Evolutionary conservation across 345 rosid species (phyloP).

Genomic region (Bruguiera gymnorhiza): DNA sequence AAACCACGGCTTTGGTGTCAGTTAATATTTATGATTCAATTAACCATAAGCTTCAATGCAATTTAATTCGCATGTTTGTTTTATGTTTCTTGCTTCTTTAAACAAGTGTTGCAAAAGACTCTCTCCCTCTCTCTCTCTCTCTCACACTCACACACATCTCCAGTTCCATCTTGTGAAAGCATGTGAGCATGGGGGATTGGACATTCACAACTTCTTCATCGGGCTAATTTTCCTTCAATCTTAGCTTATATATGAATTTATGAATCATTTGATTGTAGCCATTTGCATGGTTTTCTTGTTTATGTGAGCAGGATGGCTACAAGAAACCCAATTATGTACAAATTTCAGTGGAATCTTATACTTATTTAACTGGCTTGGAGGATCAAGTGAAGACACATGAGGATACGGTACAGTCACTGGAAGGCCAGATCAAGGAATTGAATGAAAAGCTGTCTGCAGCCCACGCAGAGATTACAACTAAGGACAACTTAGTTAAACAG

Average conservation of each 20-base stretch:
- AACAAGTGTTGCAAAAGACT: background rate
- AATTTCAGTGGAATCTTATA: slow-evolving; percentile 80
- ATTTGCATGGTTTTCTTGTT: slow-evolving; percentile 5
- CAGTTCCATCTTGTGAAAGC: no score
- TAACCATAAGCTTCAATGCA: no score
- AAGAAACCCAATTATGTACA: slow-evolving; percentile 76
- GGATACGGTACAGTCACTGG: slow-evolving; percentile 55
- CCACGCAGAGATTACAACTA: slow-evolving; percentile 60
- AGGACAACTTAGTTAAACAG: slow-evolving; percentile 83
- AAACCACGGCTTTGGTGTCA: no score
- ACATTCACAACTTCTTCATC: background rate
- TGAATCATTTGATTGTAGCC: background rate
- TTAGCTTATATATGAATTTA: background rate
- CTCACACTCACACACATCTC: no score
- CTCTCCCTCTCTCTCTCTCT: background rate
- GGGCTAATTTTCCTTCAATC: background rate
- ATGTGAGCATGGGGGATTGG: no score
- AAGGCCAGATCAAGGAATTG: slow-evolving; percentile 69
- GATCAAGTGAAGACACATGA: slow-evolving; percentile 59
- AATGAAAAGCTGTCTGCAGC: slow-evolving; percentile 72
- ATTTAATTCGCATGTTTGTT: no score
- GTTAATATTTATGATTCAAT: no score
- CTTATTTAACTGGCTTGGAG: slow-evolving; percentile 66
- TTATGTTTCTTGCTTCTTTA: background rate
- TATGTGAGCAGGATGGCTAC: slow-evolving; percentile 53